A percentile compares a stretch with the other conserved stretches of the same genome.
Conservation (phyloP, 2,329 filamentous ascomycete species). For the Tolypocladium endophyticum region DNA sequence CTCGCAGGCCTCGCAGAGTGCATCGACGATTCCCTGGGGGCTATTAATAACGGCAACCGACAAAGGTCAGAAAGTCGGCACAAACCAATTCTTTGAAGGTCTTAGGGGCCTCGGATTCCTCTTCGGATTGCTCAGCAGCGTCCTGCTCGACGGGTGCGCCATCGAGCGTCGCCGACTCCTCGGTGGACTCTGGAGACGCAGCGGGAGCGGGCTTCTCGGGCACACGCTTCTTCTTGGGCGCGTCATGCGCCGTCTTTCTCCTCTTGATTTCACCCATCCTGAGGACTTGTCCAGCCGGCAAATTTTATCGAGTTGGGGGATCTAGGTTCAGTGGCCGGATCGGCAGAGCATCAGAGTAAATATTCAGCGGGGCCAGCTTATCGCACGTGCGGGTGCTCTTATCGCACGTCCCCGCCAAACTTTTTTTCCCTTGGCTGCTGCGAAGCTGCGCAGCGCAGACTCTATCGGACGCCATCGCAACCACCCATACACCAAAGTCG, state of each 20-base stretch:
- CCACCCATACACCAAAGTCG: constrained; percentile 3
- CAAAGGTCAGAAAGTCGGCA: background rate
- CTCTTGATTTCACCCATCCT: constrained; percentile 28
- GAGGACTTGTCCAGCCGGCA: background rate
- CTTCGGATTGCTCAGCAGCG: constrained; percentile 18
- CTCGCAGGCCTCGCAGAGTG: constrained; percentile 80
- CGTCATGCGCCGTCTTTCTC: constrained; percentile 26
- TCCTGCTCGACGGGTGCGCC: constrained; percentile 19
- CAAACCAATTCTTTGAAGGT: constrained; percentile 56
- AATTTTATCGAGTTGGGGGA: no score
- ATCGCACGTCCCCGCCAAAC: constrained; percentile 20
- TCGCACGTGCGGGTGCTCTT: constrained; percentile 20
- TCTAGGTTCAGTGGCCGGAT: no score
- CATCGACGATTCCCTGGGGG: constrained; percentile 64
- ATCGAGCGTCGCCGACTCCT: constrained; percentile 24
- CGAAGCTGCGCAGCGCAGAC: background rate
- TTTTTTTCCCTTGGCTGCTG: constrained; percentile 27
- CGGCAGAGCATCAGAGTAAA: constrained; percentile 10
- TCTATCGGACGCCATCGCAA: background rate
- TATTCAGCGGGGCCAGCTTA: constrained; percentile 23
- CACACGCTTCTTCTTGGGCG: constrained; percentile 10
- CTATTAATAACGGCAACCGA: background rate
- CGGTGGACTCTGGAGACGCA: constrained; percentile 11
- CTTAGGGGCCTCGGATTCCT: constrained; percentile 30
- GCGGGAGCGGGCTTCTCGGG: constrained; percentile 1